A percentile compares a stretch with the other conserved stretches of the same genome.
phyloP scores from a whole-genome alignment of 106 monocot species.

The Triglochin maritima region DNA sequence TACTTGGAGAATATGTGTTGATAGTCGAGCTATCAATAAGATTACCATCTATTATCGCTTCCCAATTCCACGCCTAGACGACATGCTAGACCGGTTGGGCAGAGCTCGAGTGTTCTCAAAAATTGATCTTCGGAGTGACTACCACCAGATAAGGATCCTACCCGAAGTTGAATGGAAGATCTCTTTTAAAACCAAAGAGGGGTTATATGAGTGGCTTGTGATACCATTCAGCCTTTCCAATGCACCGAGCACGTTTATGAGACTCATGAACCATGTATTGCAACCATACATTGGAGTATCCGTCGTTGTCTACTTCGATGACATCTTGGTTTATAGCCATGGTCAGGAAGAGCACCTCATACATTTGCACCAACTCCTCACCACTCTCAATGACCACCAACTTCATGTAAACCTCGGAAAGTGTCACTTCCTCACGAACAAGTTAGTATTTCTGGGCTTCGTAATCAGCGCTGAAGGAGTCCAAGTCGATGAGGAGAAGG shows the following conservation, averaged over 20 bases:
- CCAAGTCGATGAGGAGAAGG: neutral
- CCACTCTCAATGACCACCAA: neutral
- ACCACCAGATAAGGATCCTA: neutral
- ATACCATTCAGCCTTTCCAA: conserved; percentile 9
- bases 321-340: conserved; percentile 8
- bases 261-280: conserved; percentile 3
- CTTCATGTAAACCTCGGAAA: neutral
- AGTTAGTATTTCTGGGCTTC: neutral
- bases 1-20: neutral
- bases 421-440: neutral
- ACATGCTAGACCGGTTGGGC: conserved; percentile 3
- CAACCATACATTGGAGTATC: neutral
- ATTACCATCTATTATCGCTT: conserved; percentile 8
- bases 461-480: neutral
- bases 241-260: conserved; percentile 6
- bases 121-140: conserved; percentile 2
- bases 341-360: neutral
- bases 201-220: conserved; percentile 5
- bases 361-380: neutral
- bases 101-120: conserved; percentile 7
- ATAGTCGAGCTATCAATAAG: conserved; percentile 9
- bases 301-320: conserved; percentile 10
- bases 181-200: conserved; percentile 7
- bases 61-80: neutral
- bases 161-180: conserved; percentile 5